These are phyloP conservation scores for Penstemon eatonii DNA, from an alignment of 257 asterid species.

Conservation along the genomic window DNA sequence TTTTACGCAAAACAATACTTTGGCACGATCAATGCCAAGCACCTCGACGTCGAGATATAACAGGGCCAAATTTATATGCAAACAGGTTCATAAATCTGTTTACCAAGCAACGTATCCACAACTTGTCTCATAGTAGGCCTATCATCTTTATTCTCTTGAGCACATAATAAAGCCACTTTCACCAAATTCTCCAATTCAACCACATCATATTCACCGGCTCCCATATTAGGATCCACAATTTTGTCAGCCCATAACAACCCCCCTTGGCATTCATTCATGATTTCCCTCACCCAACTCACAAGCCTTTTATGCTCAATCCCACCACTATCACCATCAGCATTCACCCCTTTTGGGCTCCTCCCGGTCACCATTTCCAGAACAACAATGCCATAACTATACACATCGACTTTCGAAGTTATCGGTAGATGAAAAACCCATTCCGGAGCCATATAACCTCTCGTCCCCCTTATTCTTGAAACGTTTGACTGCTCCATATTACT, in stretches of 20 bases:
- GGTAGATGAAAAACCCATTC: conserved; percentile 29
- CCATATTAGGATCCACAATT: conserved; percentile 31
- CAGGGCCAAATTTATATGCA: no score
- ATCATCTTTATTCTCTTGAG: conserved; percentile 34
- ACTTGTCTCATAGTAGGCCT: conserved; percentile 47
- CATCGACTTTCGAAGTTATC: conserved; percentile 48
- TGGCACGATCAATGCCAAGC: no score
- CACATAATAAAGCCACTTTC: conserved; percentile 37
- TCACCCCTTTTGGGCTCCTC: conserved; percentile 12
- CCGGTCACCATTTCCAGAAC: conserved; percentile 45
- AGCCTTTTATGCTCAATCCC: conserved; percentile 27
- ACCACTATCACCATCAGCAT: background rate
- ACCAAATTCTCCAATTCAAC: no score
- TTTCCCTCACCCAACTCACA: conserved; percentile 36
- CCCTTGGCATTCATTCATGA: conserved; percentile 16
- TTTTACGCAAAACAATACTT: no score
- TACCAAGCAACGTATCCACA: conserved; percentile 28
- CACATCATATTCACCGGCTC: conserved; percentile 32
- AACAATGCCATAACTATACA: conserved; percentile 47
- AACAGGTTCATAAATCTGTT: background rate
- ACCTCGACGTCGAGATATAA: no score
- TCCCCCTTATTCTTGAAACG: conserved; percentile 40
- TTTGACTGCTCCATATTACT: conserved; percentile 4
- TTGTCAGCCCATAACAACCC: conserved; percentile 20
- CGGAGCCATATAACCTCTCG: conserved; percentile 14